A percentile compares a stretch with the other conserved stretches of the same genome.
Conservation (phyloP, 768 basidiomycete species). For the Lactarius quietus region DNA sequence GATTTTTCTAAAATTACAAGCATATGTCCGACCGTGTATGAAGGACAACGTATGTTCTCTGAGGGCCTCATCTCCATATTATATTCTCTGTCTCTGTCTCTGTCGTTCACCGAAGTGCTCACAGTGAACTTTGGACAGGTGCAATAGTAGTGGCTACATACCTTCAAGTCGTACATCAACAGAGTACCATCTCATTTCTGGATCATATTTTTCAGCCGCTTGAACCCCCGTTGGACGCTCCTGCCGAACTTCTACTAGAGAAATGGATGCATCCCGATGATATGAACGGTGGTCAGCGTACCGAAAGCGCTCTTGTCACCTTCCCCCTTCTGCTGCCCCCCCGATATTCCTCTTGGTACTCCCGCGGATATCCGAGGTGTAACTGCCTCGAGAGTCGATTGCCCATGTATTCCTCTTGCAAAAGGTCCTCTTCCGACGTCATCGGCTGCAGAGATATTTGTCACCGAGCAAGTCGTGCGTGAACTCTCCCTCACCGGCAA, state of each 20-base stretch:
- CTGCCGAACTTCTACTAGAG: constrained; percentile 18
- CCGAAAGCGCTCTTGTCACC: constrained; percentile 9
- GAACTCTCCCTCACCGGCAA: constrained; percentile 15
- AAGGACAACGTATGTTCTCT: constrained; percentile 29
- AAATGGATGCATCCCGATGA: constrained; percentile 9
- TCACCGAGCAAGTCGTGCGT: constrained; percentile 4
- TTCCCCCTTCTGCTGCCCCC: background rate
- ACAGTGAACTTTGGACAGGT: constrained; percentile 5
- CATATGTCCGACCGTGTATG: constrained; percentile 28
- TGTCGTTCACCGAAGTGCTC: background rate
- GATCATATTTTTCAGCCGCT: constrained; percentile 21
- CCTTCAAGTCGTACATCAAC: background rate
- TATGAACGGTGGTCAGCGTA: background rate
- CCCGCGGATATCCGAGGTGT: constrained; percentile 16
- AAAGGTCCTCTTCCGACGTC: constrained; percentile 26
- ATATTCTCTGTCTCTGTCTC: background rate
- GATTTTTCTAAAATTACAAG: constrained; percentile 26
- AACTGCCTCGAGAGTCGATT: constrained; percentile 20
- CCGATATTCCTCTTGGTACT: background rate
- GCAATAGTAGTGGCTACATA: background rate
- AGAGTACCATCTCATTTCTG: constrained; percentile 7
- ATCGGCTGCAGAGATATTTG: constrained; percentile 21
- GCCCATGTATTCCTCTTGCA: constrained; percentile 25
- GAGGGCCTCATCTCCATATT: constrained; percentile 17
- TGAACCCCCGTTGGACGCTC: constrained; percentile 17